Evolutionary conservation across 345 rosid genomes (phyloP).

Genomic region (Microcos paniculata): DNA sequence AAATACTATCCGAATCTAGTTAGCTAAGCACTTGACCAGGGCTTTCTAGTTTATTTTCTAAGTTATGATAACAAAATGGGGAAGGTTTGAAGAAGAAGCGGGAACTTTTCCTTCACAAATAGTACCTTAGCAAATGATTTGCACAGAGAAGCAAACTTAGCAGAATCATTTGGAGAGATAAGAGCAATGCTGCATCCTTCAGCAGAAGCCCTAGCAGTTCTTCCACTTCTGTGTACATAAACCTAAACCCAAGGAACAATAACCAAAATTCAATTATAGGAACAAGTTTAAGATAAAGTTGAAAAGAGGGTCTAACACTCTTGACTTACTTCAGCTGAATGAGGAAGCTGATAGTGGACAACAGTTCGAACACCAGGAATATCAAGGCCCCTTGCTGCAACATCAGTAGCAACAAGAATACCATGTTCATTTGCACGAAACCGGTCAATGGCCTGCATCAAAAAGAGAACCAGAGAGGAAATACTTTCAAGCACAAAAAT

Average conservation of each 20-base stretch:
- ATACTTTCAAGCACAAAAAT: not conserved
- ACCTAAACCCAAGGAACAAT: constrained; percentile 44
- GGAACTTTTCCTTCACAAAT: constrained; percentile 5
- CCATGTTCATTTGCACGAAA: constrained; percentile 79
- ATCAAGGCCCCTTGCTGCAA: constrained; percentile 98
- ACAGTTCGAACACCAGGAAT: constrained; percentile 92
- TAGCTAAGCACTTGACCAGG: not conserved
- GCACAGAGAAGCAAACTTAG: constrained; percentile 86
- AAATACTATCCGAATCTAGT: constrained; percentile 1
- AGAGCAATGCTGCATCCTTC: constrained; percentile 97
- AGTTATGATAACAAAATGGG: not conserved
- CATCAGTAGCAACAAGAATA: constrained; percentile 90
- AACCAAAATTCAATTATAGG: constrained; percentile 14
- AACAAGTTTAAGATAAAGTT: not conserved
- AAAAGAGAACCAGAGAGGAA: constrained; percentile 3
- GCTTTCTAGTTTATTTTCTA: not conserved
- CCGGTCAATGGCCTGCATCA: constrained; percentile 77
- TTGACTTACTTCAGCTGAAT: constrained; percentile 79
- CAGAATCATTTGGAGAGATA: constrained; percentile 68
- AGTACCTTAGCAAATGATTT: constrained; percentile 86
- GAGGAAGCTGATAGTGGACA: constrained; percentile 97
- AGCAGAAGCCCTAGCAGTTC: constrained; percentile 91
- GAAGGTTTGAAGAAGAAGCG: constrained; percentile 13
- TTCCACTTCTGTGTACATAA: constrained; percentile 97
- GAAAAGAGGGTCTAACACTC: constrained; percentile 9